phyloP scores from a whole-genome alignment of 2,329 filamentous ascomycete genomes.

The Alternaria sp. region DNA sequence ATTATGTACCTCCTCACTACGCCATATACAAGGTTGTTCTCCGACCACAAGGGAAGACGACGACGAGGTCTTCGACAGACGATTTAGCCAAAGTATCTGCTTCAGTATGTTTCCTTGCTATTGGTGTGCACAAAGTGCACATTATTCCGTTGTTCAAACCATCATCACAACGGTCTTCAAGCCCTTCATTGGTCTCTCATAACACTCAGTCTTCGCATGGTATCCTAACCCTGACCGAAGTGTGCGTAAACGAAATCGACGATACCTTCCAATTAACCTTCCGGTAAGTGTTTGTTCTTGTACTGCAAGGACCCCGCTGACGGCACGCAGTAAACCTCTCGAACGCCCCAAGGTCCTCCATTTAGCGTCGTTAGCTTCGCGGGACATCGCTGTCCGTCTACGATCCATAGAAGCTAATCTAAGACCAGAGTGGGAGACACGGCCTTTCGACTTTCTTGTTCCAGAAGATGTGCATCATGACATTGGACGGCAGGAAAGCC shows the following conservation, averaged over 20 bases:
- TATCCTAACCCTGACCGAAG: constrained; percentile 67
- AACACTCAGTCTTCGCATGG: constrained; percentile 65
- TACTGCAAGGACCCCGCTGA: constrained; percentile 11
- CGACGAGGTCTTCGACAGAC: constrained; percentile 67
- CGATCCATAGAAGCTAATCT: constrained; percentile 68
- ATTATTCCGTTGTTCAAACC: constrained; percentile 70
- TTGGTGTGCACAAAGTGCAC: constrained; percentile 75
- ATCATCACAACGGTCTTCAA: constrained; percentile 61
- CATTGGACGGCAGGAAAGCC: constrained; percentile 43
- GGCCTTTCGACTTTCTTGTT: constrained; percentile 69
- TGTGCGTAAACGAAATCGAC: constrained; percentile 68
- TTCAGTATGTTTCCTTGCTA: constrained; percentile 71
- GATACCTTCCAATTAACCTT: constrained; percentile 74
- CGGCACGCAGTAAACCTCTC: constrained; percentile 58
- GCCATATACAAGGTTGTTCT: constrained; percentile 74
- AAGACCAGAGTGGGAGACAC: constrained; percentile 70
- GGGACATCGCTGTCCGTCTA: constrained; percentile 70
- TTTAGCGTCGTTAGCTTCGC: constrained; percentile 69
- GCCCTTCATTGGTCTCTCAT: constrained; percentile 61
- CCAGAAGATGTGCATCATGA: constrained; percentile 58
- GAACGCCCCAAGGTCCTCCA: constrained; percentile 64
- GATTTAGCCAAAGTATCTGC: constrained; percentile 71
- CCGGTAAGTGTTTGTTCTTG: constrained; percentile 50
- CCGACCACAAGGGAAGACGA: constrained; percentile 65
- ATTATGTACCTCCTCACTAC: constrained; percentile 73